Evolutionary conservation across 2,329 filamentous ascomycete species (phyloP).

Genomic region (Colletotrichum chlorophyti): DNA sequence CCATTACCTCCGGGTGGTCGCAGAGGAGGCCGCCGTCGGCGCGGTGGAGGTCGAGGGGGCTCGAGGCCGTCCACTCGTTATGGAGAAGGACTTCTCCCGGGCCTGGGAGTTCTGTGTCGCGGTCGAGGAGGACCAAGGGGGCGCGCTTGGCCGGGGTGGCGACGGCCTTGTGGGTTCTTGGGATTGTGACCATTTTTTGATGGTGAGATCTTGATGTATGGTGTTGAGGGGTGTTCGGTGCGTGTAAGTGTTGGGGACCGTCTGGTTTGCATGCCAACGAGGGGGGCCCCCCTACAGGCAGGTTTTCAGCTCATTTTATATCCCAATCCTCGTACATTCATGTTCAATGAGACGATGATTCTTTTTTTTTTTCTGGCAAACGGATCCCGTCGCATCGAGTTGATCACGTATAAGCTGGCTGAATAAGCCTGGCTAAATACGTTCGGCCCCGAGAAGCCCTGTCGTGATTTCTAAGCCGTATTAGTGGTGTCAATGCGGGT

Average conservation of each 20-base stretch:
- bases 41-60: conserved; percentile 67
- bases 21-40: conserved; percentile 66
- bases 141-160: conserved; percentile 31
- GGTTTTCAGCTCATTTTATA: not conserved
- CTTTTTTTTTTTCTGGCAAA: too few relatives aligned
- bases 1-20: conserved; percentile 55
- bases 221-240: not conserved
- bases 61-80: conserved; percentile 66
- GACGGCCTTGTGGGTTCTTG: conserved; percentile 36
- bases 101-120: conserved; percentile 39
- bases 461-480: conserved; percentile 25
- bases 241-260: not conserved
- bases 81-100: conserved; percentile 59
- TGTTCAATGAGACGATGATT: too few relatives aligned
- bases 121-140: conserved; percentile 33
- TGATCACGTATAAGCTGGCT: too few relatives aligned
- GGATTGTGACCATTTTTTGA: conserved; percentile 27
- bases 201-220: not conserved
- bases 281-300: too few relatives aligned
- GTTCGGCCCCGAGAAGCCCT: conserved; percentile 8
- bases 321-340: not conserved
- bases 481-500: not conserved
- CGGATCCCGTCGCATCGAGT: too few relatives aligned
- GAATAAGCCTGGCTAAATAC: conserved; percentile 10
- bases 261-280: too few relatives aligned